Base-by-base conservation (phyloP, 257 asterid genomes). In the Gentiana straminea region DNA sequence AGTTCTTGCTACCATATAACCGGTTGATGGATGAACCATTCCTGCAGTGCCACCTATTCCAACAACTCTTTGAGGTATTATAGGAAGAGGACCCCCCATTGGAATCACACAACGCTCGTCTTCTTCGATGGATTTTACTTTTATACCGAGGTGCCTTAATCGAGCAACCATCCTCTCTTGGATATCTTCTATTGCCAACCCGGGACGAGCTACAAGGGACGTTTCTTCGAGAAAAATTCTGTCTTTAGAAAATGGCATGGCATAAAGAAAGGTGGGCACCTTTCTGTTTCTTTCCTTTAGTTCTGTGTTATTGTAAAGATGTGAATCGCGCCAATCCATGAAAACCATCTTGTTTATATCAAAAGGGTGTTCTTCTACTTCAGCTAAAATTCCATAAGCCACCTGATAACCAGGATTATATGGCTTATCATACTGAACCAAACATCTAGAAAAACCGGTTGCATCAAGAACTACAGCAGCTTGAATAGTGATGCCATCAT, bases 11-110 rank as follows among this genome's bases (percentile, higher is more conserved):
- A 92, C 99, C 99, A 92, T 92, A 64, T 88, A 92, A 33, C 99
- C 99, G 0, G 99, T 92, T 7, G 99, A 88, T 13, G 99, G 99
- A 59, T 88, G 99, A 68, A 92, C 99, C 99, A 92, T 88, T n/a
- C 97, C 99, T 0, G 97, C 95, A 10, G 99, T 92, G 45, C 99
- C 99, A 4, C 99, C 99, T 9, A 88, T 87, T 64, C 98, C 96
- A 2, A 91, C 73, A 0, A 91, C 94, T 57, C 99, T 72, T 57
- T 92, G 99, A 51, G 99, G 99, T 63, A 92, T 49, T 15, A 92
- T 82, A 0, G 99, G 99, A 55, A 92, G 89, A 8, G 99, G 94
- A 5, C 97, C 99, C 5, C 98, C 99, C 99, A 92, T 92, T 0
- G 99, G 99, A 66, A 92, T 92, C 49, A 92, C 86, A 55, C 99